These are phyloP conservation scores for Thymus mandschuricus DNA, from an alignment of 257 asterid species.

Conservation along the genomic window DNA sequence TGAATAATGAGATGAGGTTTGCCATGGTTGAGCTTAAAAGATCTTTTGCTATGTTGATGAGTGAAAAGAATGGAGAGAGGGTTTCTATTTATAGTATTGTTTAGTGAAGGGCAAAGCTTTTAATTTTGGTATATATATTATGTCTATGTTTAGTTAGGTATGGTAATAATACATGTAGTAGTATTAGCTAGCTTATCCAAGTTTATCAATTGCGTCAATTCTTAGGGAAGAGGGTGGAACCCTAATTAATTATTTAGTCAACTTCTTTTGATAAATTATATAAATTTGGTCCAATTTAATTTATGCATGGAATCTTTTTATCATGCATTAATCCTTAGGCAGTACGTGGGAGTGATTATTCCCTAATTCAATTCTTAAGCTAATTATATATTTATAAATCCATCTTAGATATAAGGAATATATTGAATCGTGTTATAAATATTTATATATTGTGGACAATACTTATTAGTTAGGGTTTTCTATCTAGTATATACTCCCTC, in stretches of 20 bases:
- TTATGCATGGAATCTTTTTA: not conserved
- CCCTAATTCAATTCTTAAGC: too few relatives aligned
- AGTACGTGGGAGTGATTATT: not conserved
- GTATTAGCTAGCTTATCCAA: not conserved
- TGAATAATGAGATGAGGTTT: conserved; percentile 1
- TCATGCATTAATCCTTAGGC: not conserved
- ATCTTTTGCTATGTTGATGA: not conserved
- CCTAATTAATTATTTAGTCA: not conserved
- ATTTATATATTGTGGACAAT: too few relatives aligned
- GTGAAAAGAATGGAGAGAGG: conserved; percentile 6
- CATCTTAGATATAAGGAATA: too few relatives aligned
- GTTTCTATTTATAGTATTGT: conserved; percentile 15
- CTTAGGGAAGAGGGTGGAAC: conserved; percentile 4
- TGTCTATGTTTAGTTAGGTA: not conserved
- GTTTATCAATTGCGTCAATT: not conserved
- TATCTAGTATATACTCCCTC: too few relatives aligned
- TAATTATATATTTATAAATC: too few relatives aligned
- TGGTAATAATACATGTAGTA: not conserved
- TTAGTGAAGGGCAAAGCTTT: not conserved
- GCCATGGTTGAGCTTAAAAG: conserved; percentile 9
- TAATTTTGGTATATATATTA: not conserved
- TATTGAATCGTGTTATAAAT: too few relatives aligned
- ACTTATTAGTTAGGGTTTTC: too few relatives aligned
- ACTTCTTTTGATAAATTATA: not conserved
- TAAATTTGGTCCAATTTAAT: not conserved